These are phyloP conservation scores for Diaporthe citri DNA, from an alignment of 2,329 filamentous ascomycete genomes.

Conservation along the genomic window DNA sequence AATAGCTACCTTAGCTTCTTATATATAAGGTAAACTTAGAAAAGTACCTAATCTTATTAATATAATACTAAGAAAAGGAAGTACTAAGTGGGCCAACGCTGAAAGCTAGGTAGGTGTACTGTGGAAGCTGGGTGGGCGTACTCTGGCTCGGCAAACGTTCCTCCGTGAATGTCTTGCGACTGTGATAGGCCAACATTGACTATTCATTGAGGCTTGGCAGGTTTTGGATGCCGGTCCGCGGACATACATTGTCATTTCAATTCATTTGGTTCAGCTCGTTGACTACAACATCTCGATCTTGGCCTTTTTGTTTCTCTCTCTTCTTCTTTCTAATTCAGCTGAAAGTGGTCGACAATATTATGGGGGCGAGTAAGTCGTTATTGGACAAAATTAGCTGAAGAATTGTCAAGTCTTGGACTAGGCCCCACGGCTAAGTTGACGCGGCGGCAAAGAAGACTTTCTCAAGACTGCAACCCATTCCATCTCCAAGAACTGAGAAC, in stretches of 20 bases:
- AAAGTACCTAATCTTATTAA: too few relatives aligned
- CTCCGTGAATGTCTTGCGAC: background rate
- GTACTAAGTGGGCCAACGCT: too few relatives aligned
- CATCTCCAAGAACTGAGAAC: too few relatives aligned
- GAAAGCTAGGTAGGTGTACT: too few relatives aligned
- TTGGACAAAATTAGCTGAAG: background rate
- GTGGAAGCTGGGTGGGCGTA: too few relatives aligned
- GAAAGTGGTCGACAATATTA: background rate
- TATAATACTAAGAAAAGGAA: too few relatives aligned
- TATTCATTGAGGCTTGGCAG: background rate
- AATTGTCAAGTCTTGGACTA: background rate
- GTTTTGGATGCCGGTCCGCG: background rate
- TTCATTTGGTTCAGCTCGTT: background rate
- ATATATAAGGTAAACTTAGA: too few relatives aligned
- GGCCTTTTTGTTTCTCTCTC: background rate
- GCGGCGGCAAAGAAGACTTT: background rate
- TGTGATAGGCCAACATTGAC: too few relatives aligned
- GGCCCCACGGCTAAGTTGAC: background rate
- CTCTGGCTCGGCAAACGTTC: background rate
- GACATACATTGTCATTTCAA: background rate
- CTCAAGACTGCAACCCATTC: too few relatives aligned
- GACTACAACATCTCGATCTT: background rate
- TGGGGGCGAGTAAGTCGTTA: background rate
- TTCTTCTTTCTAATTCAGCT: background rate
- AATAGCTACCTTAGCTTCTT: too few relatives aligned